A percentile compares a stretch with the other conserved stretches of the same genome.
These are phyloP conservation scores for Amanita muscaria DNA, from an alignment of 768 basidiomycete genomes.

Conservation along the genomic window DNA sequence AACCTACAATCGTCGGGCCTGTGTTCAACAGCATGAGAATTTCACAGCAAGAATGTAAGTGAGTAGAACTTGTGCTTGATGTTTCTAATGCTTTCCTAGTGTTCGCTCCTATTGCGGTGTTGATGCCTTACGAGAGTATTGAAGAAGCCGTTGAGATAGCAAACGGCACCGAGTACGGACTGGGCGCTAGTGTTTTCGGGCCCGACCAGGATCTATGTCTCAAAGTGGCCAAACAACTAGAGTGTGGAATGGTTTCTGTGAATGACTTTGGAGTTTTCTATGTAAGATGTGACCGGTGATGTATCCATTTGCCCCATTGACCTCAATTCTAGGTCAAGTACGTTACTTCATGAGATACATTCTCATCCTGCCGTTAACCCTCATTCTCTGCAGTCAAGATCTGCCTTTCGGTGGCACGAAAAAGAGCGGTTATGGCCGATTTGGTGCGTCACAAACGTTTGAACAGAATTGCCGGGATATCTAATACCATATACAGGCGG, in stretches of 20 bases:
- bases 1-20: slow-evolving; percentile 79
- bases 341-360: slow-evolving; percentile 18
- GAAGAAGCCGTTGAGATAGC: slow-evolving; percentile 85
- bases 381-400: slow-evolving; percentile 51
- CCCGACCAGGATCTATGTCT: slow-evolving; percentile 71
- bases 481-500: too few species aligned
- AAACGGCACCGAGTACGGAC: slow-evolving; percentile 80
- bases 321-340: slow-evolving; percentile 50
- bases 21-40: slow-evolving; percentile 66
- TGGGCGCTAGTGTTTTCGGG: slow-evolving; percentile 94
- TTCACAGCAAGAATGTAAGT: slow-evolving; percentile 72
- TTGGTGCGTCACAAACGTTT: slow-evolving; percentile 43
- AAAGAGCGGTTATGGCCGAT: slow-evolving; percentile 86
- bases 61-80: not conserved
- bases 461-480: slow-evolving; percentile 1
- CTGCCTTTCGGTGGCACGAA: slow-evolving; percentile 94
- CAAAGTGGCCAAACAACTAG: slow-evolving; percentile 69
- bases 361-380: not conserved
- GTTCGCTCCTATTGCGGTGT: slow-evolving; percentile 86
- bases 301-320: not conserved
- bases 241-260: slow-evolving; percentile 95
- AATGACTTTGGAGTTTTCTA: slow-evolving; percentile 93
- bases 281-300: slow-evolving; percentile 32
- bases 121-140: slow-evolving; percentile 76
- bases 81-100: slow-evolving; percentile 35